Percentiles rank a stretch among this genome's conserved stretches.
Conservation (phyloP, 495 filamentous ascomycete genomes). For the Aspergillus asperescens region DNA sequence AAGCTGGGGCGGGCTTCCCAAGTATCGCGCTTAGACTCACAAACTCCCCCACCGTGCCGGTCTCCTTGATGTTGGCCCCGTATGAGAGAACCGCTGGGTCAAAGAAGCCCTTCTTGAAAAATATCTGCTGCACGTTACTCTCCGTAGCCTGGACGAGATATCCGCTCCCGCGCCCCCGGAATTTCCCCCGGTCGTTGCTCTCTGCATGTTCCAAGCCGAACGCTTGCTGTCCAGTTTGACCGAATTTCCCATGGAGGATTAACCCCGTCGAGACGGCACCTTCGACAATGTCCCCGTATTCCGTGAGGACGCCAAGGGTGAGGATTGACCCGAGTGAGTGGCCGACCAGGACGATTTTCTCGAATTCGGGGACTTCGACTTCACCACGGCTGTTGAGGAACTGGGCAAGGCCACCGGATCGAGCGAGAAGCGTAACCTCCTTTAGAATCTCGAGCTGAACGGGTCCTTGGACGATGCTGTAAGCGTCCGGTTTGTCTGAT, state of each 20-base stretch:
- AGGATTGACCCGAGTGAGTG: constrained; percentile 1
- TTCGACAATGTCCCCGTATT: background rate
- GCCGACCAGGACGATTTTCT: constrained; percentile 4
- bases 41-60: background rate
- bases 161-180: background rate
- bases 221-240: background rate
- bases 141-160: background rate
- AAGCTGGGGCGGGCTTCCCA: background rate
- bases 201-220: background rate
- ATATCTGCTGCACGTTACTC: background rate
- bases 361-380: background rate
- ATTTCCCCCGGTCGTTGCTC: background rate
- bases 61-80: background rate
- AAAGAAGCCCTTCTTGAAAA: constrained; percentile 1
- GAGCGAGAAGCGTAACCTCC: background rate
- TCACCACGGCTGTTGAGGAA: background rate
- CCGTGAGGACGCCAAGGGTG: background rate
- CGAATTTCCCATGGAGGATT: background rate
- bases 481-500: background rate
- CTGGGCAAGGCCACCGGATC: background rate
- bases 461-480: background rate
- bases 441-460: background rate
- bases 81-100: background rate
- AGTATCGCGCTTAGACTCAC: background rate
- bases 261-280: constrained; percentile 2